These are phyloP conservation scores for Pseudogymnoascus verrucosus DNA, from an alignment of 2,329 filamentous ascomycete species.

Conservation along the genomic window DNA sequence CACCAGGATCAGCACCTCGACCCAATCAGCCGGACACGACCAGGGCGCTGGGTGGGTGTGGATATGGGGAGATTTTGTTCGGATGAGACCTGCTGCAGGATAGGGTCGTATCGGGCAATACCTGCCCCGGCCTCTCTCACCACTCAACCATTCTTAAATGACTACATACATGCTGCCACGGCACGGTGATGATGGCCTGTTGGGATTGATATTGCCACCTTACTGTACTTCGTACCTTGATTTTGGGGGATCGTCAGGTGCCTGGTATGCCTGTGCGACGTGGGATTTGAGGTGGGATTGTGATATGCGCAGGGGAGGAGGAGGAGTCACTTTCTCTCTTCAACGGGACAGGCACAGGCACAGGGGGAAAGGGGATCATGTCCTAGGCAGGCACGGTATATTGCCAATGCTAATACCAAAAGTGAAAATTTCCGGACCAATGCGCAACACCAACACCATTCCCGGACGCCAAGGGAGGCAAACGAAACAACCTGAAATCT, in stretches of 20 bases:
- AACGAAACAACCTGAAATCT: neutral
- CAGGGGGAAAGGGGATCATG: neutral
- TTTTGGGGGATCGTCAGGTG: neutral
- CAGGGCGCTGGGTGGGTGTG: neutral
- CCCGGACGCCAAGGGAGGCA: neutral
- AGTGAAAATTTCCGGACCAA: no score
- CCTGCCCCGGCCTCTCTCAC: neutral
- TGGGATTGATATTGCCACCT: neutral
- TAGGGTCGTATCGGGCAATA: neutral
- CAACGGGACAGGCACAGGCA: neutral
- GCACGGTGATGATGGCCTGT: neutral
- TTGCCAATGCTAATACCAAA: neutral
- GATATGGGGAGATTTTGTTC: neutral
- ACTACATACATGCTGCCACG: neutral
- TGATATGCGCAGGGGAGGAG: neutral
- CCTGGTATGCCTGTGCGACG: neutral
- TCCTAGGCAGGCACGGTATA: neutral
- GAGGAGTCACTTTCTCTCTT: neutral
- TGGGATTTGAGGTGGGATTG: neutral
- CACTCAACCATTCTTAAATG: neutral
- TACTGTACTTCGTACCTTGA: neutral
- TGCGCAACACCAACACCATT: no score
- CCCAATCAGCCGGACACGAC: neutral
- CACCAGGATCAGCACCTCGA: neutral
- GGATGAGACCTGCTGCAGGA: neutral